These are phyloP conservation scores for Geotrichum europaeum DNA, from an alignment of 1,139 yeast species.

Conservation along the genomic window DNA sequence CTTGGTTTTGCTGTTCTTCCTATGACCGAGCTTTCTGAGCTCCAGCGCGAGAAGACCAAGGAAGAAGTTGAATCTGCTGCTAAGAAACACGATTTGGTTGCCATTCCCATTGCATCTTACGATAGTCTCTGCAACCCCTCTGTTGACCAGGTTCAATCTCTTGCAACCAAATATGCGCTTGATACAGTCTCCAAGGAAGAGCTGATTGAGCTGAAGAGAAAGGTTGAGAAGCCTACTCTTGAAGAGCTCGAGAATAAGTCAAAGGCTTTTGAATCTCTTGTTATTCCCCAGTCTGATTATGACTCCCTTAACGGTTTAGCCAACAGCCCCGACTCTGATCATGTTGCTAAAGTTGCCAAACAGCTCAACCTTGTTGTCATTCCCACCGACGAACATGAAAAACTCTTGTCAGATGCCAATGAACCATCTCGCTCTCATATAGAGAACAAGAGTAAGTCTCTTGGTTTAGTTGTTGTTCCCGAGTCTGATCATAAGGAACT, in stretches of 20 bases:
- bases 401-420: slow-evolving; percentile 30
- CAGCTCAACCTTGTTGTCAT: slow-evolving; percentile 21
- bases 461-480: slow-evolving; percentile 11
- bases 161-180: slow-evolving; percentile 28
- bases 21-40: slow-evolving; percentile 13
- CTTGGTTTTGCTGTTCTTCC: slow-evolving; percentile 33
- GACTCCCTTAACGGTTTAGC: slow-evolving; percentile 12
- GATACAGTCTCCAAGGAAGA: slow-evolving; percentile 28
- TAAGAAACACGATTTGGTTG: slow-evolving; percentile 14
- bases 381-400: slow-evolving; percentile 27
- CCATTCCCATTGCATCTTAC: slow-evolving; percentile 16
- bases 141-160: slow-evolving; percentile 16
- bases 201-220: slow-evolving; percentile 22
- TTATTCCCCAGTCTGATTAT: slow-evolving; percentile 8
- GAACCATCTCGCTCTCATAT: slow-evolving; percentile 39
- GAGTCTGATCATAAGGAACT: slow-evolving; percentile 12
- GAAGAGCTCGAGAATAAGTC: slow-evolving; percentile 29
- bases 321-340: slow-evolving; percentile 13
- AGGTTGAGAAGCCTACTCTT: slow-evolving; percentile 24
- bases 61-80: slow-evolving; percentile 15
- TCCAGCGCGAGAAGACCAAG: slow-evolving; percentile 22
- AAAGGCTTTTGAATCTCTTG: slow-evolving; percentile 6
- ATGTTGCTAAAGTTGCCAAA: slow-evolving; percentile 14
- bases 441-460: slow-evolving; percentile 31
- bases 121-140: slow-evolving; percentile 7